Evolutionary conservation across 345 rosid species (phyloP).

Genomic region (Populus nigra): DNA sequence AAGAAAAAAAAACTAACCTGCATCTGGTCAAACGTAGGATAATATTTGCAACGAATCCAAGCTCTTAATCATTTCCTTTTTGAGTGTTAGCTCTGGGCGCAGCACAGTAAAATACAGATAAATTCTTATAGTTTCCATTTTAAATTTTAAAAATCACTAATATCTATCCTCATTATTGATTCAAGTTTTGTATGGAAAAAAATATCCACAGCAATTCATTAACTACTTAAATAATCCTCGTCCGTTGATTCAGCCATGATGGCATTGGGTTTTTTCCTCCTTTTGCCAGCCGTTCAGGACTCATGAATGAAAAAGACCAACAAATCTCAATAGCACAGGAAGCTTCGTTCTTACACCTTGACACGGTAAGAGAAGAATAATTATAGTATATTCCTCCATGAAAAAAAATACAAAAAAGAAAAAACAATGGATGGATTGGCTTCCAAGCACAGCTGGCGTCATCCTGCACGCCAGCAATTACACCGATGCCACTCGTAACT

Average conservation of each 20-base stretch:
- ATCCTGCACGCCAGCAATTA: constrained; percentile 31
- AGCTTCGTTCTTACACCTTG: neutral
- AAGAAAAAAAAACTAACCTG: no score
- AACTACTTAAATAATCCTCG: no score
- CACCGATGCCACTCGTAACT: constrained; percentile 28
- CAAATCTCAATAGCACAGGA: neutral
- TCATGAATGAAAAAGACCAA: neutral
- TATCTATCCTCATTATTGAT: no score
- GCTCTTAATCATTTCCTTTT: no score
- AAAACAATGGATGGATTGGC: neutral
- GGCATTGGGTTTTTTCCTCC: neutral
- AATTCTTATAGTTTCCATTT: no score
- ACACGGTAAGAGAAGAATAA: neutral
- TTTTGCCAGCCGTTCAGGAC: neutral
- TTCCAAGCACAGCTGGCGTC: constrained; percentile 34
- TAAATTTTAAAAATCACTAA: no score
- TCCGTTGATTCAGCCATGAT: neutral
- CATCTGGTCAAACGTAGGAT: no score
- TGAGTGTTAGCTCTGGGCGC: no score
- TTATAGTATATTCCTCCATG: neutral
- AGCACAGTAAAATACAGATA: no score
- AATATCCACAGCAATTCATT: no score
- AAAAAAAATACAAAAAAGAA: neutral
- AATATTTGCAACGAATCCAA: no score
- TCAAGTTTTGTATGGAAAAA: no score